Conservation (phyloP, 73 alveolate genomes). For the Symbiodinium natans region DNA sequence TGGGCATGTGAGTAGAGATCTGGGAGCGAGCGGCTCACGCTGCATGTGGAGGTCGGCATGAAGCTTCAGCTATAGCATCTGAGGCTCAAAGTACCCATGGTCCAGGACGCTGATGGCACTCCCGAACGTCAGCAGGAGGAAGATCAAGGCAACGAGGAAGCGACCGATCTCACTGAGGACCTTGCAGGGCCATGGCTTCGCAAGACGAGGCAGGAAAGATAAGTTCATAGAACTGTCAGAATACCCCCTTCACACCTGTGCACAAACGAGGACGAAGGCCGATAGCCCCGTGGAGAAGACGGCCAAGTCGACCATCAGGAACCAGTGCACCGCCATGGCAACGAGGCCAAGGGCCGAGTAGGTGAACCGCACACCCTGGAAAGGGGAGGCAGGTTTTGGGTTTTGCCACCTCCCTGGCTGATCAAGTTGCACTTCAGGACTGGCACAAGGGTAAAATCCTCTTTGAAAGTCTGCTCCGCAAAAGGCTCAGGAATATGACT, state of each 20-base stretch:
- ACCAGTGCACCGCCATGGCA: constrained; percentile 92
- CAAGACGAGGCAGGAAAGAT: neutral
- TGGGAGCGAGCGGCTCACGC: neutral
- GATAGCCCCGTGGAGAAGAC: constrained; percentile 87
- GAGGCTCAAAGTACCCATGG: constrained; percentile 63
- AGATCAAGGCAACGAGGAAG: constrained; percentile 83
- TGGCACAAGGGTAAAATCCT: no score
- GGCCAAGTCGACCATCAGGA: constrained; percentile 78
- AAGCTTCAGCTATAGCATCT: neutral
- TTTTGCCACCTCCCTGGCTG: no score
- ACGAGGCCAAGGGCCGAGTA: constrained; percentile 74
- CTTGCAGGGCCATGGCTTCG: neutral
- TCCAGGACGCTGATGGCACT: constrained; percentile 92
- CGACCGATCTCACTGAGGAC: constrained; percentile 89
- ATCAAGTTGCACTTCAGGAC: no score
- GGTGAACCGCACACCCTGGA: constrained; percentile 34
- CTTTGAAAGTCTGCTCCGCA: no score
- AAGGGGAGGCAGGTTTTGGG: no score
- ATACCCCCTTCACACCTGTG: neutral
- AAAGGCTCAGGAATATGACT: no score
- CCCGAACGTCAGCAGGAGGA: constrained; percentile 86
- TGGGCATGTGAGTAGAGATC: neutral
- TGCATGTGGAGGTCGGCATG: no score
- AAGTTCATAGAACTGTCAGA: neutral
- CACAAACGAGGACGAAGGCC: constrained; percentile 93